phyloP scores from a whole-genome alignment of 805 yeast genomes.

The Candida bentonensis region DNA sequence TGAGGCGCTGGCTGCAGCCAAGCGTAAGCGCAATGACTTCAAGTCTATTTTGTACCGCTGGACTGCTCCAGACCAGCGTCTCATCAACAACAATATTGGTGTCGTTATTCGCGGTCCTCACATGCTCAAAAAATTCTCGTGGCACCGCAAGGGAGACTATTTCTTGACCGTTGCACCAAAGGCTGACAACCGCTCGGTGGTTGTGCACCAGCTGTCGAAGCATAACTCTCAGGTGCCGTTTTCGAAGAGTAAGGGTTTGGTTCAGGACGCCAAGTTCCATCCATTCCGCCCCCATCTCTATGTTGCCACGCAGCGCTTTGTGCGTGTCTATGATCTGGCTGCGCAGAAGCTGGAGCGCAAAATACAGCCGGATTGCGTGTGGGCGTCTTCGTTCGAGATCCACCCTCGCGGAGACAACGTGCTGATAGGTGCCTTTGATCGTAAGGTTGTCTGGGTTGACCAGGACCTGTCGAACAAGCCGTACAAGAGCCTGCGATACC shows the following conservation, averaged over 20 bases:
- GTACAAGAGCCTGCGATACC: constrained; percentile 89
- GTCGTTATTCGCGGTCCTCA: constrained; percentile 52
- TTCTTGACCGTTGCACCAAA: constrained; percentile 95
- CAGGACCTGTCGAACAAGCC: constrained; percentile 80
- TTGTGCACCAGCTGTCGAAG: constrained; percentile 88
- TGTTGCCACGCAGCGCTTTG: constrained; percentile 86
- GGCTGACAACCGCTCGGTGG: constrained; percentile 72
- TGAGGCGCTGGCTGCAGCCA: constrained; percentile 28
- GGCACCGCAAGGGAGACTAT: constrained; percentile 98
- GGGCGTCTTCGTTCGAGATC: constrained; percentile 82
- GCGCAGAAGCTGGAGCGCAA: constrained; percentile 75
- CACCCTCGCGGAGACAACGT: constrained; percentile 96
- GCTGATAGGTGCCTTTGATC: constrained; percentile 83
- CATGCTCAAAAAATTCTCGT: constrained; percentile 66
- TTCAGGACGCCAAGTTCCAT: constrained; percentile 94
- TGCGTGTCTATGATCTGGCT: constrained; percentile 80
- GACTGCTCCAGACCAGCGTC: constrained; percentile 62
- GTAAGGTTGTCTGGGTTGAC: constrained; percentile 95
- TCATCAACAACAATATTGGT: constrained; percentile 49
- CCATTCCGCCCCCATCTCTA: constrained; percentile 89
- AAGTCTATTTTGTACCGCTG: constrained; percentile 48
- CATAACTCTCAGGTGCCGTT: constrained; percentile 95
- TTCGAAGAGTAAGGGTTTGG: constrained; percentile 80
- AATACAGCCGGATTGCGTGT: constrained; percentile 87
- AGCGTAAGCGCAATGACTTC: constrained; percentile 15